Percentiles rank a stretch among this genome's conserved stretches.
These are phyloP conservation scores for Puccinia triticina DNA, from an alignment of 1,284 basidiomycete species.

Conservation along the genomic window DNA sequence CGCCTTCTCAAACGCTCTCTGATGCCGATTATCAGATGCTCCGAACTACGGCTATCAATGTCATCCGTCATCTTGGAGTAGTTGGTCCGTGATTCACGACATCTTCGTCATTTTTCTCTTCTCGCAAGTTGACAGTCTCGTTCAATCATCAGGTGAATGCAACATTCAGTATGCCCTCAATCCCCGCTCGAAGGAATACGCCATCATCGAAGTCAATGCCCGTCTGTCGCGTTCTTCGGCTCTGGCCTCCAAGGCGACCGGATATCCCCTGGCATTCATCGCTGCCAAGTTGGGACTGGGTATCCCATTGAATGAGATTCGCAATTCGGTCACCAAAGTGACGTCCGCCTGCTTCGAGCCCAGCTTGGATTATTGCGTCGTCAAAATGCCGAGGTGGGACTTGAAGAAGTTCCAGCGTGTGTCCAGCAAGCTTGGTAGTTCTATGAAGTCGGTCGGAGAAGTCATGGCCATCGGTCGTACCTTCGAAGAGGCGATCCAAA, in stretches of 20 bases:
- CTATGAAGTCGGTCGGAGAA: conserved; percentile 99
- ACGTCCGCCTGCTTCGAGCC: conserved; percentile 98
- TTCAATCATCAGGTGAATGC: conserved; percentile 70
- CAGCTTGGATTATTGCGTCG: conserved; percentile 92
- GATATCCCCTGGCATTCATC: conserved; percentile 97
- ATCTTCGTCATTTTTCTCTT: neutral
- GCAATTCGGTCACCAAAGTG: conserved; percentile 93
- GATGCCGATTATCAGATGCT: conserved; percentile 99
- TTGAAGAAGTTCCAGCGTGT: conserved; percentile 95
- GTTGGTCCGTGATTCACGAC: conserved; percentile 64
- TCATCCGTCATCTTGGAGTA: conserved; percentile 94
- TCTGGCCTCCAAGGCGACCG: conserved; percentile 95
- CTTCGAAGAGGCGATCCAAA: conserved; percentile 97
- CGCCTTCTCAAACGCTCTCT: conserved; percentile 96
- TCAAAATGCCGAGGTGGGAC: conserved; percentile 99
- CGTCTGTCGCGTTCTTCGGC: conserved; percentile 97
- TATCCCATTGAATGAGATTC: conserved; percentile 96
- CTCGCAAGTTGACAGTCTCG: conserved; percentile 9
- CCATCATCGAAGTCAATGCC: conserved; percentile 99
- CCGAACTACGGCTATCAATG: conserved; percentile 94
- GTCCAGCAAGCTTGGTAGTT: conserved; percentile 80
- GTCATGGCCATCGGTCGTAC: conserved; percentile 98
- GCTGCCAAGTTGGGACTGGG: conserved; percentile 96
- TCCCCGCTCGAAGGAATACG: conserved; percentile 91
- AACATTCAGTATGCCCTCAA: conserved; percentile 99